These are phyloP conservation scores for Spiraea crenata DNA, from an alignment of 331 rosid species.

Conservation along the genomic window DNA sequence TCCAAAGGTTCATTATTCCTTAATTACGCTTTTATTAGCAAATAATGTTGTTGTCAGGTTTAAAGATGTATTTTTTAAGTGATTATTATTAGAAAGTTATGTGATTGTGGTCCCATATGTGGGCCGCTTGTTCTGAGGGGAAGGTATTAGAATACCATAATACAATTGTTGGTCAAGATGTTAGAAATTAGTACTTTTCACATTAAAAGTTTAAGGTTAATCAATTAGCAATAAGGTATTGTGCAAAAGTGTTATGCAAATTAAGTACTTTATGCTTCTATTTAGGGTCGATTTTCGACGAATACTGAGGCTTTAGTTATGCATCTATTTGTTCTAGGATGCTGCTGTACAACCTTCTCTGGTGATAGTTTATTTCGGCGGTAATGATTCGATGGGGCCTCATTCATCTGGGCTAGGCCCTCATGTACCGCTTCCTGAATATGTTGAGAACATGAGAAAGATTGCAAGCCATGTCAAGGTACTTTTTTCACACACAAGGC, in stretches of 20 bases:
- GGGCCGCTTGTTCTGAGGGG: too few species aligned
- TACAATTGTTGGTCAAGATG: background rate
- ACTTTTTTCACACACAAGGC: conserved; percentile 5
- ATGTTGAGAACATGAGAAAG: conserved; percentile 67
- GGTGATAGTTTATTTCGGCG: conserved; percentile 91
- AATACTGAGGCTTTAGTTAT: background rate
- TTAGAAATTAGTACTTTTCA: too few species aligned
- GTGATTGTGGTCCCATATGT: background rate
- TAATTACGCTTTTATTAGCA: conserved; percentile 6
- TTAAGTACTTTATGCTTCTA: background rate
- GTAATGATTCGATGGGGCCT: conserved; percentile 96
- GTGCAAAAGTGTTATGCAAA: background rate
- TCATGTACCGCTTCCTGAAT: conserved; percentile 90
- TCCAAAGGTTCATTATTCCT: conserved; percentile 54
- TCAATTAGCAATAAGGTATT: background rate
- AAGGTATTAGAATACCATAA: background rate
- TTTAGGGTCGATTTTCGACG: background rate
- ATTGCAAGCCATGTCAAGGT: conserved; percentile 82
- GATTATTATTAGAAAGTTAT: too few species aligned
- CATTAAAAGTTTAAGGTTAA: too few species aligned
- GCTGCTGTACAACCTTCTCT: conserved; percentile 87
- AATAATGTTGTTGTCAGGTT: background rate
- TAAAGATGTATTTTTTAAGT: too few species aligned
- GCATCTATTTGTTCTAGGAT: conserved; percentile 44
- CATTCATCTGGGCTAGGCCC: conserved; percentile 91